A percentile compares a stretch with the other conserved stretches of the same genome.
Conservation (phyloP, 2,329 filamentous ascomycete genomes). For the Alternaria dauci region DNA sequence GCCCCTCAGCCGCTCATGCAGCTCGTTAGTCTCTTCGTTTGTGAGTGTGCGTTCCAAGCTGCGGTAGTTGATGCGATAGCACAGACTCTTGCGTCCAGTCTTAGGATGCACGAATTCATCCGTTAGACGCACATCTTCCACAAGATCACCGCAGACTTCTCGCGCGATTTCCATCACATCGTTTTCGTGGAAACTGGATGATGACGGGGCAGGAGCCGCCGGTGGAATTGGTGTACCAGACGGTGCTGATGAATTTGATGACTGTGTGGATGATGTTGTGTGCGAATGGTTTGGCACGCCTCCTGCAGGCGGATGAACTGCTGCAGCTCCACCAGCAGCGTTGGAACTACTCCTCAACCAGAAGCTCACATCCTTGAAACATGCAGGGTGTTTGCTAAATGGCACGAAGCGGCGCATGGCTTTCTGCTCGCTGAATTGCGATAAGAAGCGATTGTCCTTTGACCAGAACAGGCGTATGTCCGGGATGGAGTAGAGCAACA, state of each 20-base stretch:
- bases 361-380: constrained; percentile 92
- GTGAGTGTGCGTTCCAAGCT: constrained; percentile 91
- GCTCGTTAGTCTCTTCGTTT: constrained; percentile 77
- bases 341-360: constrained; percentile 67
- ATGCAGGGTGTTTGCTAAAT: constrained; percentile 90
- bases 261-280: constrained; percentile 19
- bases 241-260: constrained; percentile 1
- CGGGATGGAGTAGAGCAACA: constrained; percentile 95
- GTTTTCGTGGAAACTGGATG: constrained; percentile 79
- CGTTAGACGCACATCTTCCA: constrained; percentile 85
- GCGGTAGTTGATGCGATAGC: constrained; percentile 92
- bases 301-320: constrained; percentile 24
- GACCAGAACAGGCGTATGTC: constrained; percentile 99
- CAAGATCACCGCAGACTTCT: constrained; percentile 79
- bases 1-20: constrained; percentile 74
- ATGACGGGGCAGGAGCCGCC: constrained; percentile 42
- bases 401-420: constrained; percentile 74
- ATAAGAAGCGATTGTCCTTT: constrained; percentile 81
- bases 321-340: constrained; percentile 35
- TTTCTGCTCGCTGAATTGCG: constrained; percentile 70
- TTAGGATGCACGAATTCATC: constrained; percentile 91
- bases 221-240: constrained; percentile 39
- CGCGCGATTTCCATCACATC: constrained; percentile 97
- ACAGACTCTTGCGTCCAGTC: constrained; percentile 82
- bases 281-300: constrained; percentile 11